These are phyloP conservation scores for Cryphonectria japonica DNA, from an alignment of 2,329 filamentous ascomycete genomes.

Conservation along the genomic window DNA sequence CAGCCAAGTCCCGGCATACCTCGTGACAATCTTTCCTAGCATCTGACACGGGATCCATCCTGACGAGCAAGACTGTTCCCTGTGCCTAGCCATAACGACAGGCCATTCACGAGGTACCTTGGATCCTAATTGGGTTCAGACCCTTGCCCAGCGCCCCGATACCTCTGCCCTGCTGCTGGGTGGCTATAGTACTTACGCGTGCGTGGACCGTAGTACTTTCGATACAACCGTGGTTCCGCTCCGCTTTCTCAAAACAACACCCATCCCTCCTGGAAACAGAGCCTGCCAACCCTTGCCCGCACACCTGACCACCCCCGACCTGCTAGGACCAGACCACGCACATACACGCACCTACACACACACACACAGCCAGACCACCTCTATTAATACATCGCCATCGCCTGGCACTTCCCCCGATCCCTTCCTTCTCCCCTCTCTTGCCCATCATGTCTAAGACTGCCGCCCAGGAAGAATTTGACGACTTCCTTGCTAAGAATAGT, in stretches of 20 bases:
- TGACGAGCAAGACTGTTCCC: constrained; percentile 21
- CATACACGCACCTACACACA: background rate
- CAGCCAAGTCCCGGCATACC: constrained; percentile 1
- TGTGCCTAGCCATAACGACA: constrained; percentile 13
- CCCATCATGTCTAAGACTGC: constrained; percentile 59
- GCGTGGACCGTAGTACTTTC: background rate
- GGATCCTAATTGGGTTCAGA: constrained; percentile 8
- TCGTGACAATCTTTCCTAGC: constrained; percentile 5
- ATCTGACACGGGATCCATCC: constrained; percentile 26
- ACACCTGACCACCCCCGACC: constrained; percentile 14
- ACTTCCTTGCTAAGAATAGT: constrained; percentile 62
- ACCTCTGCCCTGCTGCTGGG: background rate
- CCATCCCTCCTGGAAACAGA: constrained; percentile 30
- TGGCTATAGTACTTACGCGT: background rate
- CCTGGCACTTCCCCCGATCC: constrained; percentile 26
- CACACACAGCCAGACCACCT: constrained; percentile 18
- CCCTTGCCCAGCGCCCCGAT: constrained; percentile 5
- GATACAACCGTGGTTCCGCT: constrained; percentile 14
- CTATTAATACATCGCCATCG: constrained; percentile 44
- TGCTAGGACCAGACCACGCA: constrained; percentile 15
- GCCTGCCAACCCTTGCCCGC: constrained; percentile 24
- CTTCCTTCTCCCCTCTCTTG: constrained; percentile 30
- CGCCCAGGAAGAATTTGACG: constrained; percentile 70
- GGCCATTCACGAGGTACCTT: background rate
- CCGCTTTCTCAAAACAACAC: constrained; percentile 27